These are phyloP conservation scores for Nemania bipapillata DNA, from an alignment of 2,329 filamentous ascomycete genomes.

Conservation along the genomic window DNA sequence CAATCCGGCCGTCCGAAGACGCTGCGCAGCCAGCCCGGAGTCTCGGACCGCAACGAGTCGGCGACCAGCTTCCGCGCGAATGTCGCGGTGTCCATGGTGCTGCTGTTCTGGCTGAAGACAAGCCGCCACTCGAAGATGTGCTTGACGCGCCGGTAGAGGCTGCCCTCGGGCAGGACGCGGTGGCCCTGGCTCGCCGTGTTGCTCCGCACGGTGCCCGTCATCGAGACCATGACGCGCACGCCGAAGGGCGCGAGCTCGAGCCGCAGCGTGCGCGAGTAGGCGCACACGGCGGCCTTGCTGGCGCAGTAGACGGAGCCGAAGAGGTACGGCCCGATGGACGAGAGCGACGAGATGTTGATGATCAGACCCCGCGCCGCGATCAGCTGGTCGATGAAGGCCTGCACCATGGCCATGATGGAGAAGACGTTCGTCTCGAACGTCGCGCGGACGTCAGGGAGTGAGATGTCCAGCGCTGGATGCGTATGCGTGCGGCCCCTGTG, in stretches of 20 bases:
- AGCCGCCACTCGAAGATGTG: constrained; percentile 61
- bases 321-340: constrained; percentile 62
- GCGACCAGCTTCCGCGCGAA: constrained; percentile 59
- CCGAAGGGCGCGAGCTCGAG: constrained; percentile 65
- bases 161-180: constrained; percentile 57
- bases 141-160: constrained; percentile 60
- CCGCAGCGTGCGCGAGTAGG: constrained; percentile 65
- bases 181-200: constrained; percentile 60
- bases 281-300: constrained; percentile 65
- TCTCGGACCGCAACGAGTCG: constrained; percentile 55
- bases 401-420: constrained; percentile 66
- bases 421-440: constrained; percentile 69
- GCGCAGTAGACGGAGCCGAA: constrained; percentile 66
- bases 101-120: constrained; percentile 61
- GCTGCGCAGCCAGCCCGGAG: constrained; percentile 48
- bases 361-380: constrained; percentile 63
- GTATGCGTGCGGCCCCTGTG: constrained; percentile 63
- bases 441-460: constrained; percentile 62
- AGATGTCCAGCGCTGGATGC: constrained; percentile 63
- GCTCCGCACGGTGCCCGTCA: constrained; percentile 65
- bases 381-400: constrained; percentile 62
- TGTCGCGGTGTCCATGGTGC: constrained; percentile 57
- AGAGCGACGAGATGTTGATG: constrained; percentile 66
- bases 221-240: constrained; percentile 67
- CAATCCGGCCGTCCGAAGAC: constrained; percentile 58